Percentiles rank a stretch among this genome's conserved stretches.
phyloP scores from a whole-genome alignment of 352 stramenopile species.

The Elongisporangium senticosum region DNA sequence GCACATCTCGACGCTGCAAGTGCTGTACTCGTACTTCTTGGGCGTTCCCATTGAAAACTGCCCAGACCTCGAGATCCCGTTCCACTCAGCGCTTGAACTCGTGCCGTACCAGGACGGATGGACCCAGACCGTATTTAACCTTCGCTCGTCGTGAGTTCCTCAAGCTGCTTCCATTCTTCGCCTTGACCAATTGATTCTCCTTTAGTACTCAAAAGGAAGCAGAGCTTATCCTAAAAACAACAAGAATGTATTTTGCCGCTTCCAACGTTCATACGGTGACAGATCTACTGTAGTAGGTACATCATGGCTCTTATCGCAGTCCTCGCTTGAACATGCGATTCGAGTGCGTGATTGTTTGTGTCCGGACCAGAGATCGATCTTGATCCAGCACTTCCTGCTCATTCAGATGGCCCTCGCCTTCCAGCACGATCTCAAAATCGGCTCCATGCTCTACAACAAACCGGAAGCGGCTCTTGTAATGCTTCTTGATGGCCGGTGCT shows the following conservation, averaged over 20 bases:
- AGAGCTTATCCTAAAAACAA: not conserved
- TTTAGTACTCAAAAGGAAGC: conserved; percentile 2
- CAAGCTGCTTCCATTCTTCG: not conserved
- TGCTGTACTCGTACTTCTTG: conserved; percentile 86
- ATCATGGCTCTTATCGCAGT: not conserved
- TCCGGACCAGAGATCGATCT: conserved; percentile 36
- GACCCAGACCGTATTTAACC: conserved; percentile 84
- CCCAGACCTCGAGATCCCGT: conserved; percentile 74
- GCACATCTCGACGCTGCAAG: conserved; percentile 81
- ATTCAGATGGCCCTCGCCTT: conserved; percentile 58
- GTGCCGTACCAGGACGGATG: conserved; percentile 74
- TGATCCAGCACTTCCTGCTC: conserved; percentile 42
- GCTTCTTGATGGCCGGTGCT: conserved; percentile 20
- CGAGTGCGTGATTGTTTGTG: conserved; percentile 36
- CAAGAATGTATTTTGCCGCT: conserved; percentile 5
- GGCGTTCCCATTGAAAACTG: conserved; percentile 74
- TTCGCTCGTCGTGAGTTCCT: conserved; percentile 28
- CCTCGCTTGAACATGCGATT: conserved; percentile 41
- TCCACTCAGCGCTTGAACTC: conserved; percentile 81
- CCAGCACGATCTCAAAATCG: conserved; percentile 66
- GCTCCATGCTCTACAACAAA: conserved; percentile 53
- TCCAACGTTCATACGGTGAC: conserved; percentile 10
- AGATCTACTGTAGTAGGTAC: conserved; percentile 1
- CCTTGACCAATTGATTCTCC: not conserved
- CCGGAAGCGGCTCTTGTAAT: conserved; percentile 65